Base-by-base conservation (phyloP, 2,329 filamentous ascomycete genomes). In the Pseudogymnoascus pannorum region DNA sequence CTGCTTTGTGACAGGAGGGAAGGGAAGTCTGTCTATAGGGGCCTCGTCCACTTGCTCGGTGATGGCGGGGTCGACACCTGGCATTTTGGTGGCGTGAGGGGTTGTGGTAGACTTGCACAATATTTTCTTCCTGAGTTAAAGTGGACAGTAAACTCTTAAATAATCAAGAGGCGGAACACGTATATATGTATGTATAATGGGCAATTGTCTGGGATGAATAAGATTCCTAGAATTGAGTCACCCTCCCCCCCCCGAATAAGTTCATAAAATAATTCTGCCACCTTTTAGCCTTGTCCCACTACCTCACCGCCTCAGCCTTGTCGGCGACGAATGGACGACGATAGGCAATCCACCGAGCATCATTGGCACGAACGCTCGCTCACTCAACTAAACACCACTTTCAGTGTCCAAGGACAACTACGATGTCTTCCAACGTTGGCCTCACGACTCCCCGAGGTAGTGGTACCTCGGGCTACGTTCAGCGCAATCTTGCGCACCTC, bases 391-490 rank as follows among this genome's bases (percentile, higher is more conserved):
- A 16, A 31, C 7, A 54, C n/a, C 58, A 35, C 29, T 51, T 31
- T 38, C 12, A 33, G 29, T 20, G 36, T 59, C 58, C 4, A 35
- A 8, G 51, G 35, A 61, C n/a, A 44, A 35, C 14, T 38, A 71
- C 33, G 68, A 97, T 97, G 94, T 94, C 92, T 64, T 92, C 94
- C 67, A 99, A 99, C 78, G 94, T 99, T 71, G 95, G 94, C 62
- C 91, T 99, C 70, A 87, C 88, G 62, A 99, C 94, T 4, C 94
- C 94, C 2, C 88, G 94, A 71, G 94, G 94, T 68, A 96, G 90
- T 72, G 94, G 94, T 57, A 99, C 94, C 62, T 97, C 93, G 1
- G 94, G 94, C 72, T 97, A 97, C 74, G 93, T 99, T 61, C 93
- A 97, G 77, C 91, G 92, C 75, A 99, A 97, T 78, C 85, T 92